phyloP scores from a whole-genome alignment of 441 rosid genomes.

The Croton setiger region DNA sequence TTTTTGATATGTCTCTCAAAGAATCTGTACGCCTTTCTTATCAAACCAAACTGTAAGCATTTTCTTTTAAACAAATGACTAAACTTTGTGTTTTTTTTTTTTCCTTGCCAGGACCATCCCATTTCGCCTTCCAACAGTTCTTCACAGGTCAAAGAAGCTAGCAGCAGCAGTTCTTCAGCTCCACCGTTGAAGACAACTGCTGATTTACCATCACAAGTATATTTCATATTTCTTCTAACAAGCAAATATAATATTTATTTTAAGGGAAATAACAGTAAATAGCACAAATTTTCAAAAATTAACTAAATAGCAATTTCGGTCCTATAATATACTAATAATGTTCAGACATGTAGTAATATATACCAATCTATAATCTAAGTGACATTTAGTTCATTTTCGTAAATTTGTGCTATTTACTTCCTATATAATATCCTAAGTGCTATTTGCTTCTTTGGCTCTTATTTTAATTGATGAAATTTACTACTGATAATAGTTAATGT shows the following conservation, averaged over 20 bases:
- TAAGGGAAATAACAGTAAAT: too few relatives aligned
- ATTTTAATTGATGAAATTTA: not conserved
- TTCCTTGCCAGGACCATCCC: not conserved
- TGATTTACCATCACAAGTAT: conserved; percentile 16
- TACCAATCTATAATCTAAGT: too few relatives aligned
- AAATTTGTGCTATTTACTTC: too few relatives aligned
- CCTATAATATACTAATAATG: too few relatives aligned
- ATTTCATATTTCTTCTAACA: not conserved
- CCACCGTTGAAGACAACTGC: conserved; percentile 2
- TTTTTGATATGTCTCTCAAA: conserved; percentile 49
- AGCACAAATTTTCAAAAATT: too few relatives aligned
- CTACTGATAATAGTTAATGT: not conserved
- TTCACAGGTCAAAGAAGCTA: conserved; percentile 20
- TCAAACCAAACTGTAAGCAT: not conserved
- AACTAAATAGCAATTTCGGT: too few relatives aligned
- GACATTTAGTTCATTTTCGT: too few relatives aligned
- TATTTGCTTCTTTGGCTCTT: too few relatives aligned
- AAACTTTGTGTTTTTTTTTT: not conserved
- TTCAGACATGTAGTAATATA: too few relatives aligned
- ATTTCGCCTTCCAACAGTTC: conserved; percentile 1
- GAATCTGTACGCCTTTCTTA: conserved; percentile 26
- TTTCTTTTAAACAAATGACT: not conserved
- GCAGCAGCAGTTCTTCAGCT: conserved; percentile 12
- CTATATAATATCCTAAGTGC: too few relatives aligned
- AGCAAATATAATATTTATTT: not conserved